Conservation (phyloP, 225 moss, liverwort and hornwort genomes). For the Rhytidiadelphus loreus region DNA sequence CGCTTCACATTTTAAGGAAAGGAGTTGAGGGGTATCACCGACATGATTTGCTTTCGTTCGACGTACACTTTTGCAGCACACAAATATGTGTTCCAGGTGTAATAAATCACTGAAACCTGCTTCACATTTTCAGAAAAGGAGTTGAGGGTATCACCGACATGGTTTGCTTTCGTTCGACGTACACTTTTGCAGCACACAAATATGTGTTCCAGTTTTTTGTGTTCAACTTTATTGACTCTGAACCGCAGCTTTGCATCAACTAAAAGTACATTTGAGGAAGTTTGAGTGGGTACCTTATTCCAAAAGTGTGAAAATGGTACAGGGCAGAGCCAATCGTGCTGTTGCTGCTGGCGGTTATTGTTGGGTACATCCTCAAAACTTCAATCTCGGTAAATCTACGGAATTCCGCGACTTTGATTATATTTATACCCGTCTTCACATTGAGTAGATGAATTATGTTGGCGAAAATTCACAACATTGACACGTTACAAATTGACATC, state of each 20-base stretch:
- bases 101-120: neutral
- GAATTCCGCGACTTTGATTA: neutral
- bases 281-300: neutral
- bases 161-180: neutral
- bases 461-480: too few relatives aligned
- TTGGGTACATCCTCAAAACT: neutral
- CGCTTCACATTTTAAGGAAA: neutral
- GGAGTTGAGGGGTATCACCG: neutral
- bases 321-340: neutral
- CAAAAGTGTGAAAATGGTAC: neutral
- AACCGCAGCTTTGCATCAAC: neutral
- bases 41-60: neutral
- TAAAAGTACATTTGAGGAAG: neutral
- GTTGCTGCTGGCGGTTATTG: neutral
- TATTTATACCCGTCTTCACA: neutral
- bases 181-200: neutral
- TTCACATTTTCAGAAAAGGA: neutral
- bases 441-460: neutral
- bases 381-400: neutral
- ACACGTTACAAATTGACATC: neutral
- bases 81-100: neutral
- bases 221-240: neutral
- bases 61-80: neutral
- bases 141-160: neutral
- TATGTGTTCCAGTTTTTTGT: neutral